Evolutionary conservation across 1,284 basidiomycete species (phyloP).

Genomic region (Ceratobasidium sp.): DNA sequence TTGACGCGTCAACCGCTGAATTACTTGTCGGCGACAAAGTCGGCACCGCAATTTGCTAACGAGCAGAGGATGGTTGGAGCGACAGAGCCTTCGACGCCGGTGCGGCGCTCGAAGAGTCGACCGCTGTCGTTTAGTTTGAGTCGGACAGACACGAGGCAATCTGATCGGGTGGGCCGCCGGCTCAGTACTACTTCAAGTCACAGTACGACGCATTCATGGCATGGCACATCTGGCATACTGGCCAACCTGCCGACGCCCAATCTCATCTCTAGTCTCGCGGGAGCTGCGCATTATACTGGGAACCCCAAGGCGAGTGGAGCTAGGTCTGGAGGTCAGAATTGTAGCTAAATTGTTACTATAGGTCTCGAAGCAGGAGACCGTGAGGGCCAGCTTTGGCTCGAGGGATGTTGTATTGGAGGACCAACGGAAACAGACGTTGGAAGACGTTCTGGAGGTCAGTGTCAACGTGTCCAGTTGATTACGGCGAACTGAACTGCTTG

Average conservation of each 20-base stretch:
- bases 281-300: constrained; percentile 39
- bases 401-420: constrained; percentile 50
- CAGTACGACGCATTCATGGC: constrained; percentile 34
- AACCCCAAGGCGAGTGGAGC: constrained; percentile 25
- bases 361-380: constrained; percentile 35
- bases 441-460: constrained; percentile 67
- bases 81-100: background rate
- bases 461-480: background rate
- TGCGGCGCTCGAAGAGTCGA: background rate
- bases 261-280: constrained; percentile 24
- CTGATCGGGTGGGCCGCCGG: constrained; percentile 41
- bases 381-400: constrained; percentile 30
- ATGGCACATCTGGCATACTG: constrained; percentile 29
- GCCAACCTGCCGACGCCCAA: constrained; percentile 34
- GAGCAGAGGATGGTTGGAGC: constrained; percentile 15
- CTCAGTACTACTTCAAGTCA: constrained; percentile 37
- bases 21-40: constrained; percentile 10
- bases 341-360: background rate
- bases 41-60: constrained; percentile 10
- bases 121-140: constrained; percentile 30
- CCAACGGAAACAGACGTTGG: constrained; percentile 62
- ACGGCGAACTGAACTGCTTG: constrained; percentile 3
- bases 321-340: background rate
- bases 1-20: background rate
- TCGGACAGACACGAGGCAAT: constrained; percentile 30